phyloP scores from a whole-genome alignment of 129 eudicot genomes.

The Kitagawia praeruptora region DNA sequence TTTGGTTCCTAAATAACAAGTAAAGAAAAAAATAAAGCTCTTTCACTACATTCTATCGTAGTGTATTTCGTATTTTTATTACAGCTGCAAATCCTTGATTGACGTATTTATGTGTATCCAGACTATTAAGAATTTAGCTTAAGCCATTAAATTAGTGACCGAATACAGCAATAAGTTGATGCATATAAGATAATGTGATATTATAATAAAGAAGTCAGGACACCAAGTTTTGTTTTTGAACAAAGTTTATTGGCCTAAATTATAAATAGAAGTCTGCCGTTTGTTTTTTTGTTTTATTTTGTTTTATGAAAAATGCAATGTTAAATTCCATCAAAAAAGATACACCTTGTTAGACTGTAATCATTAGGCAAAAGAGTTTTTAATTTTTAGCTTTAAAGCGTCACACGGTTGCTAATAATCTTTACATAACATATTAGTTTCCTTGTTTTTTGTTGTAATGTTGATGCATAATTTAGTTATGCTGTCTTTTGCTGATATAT shows the following conservation, averaged over 20 bases:
- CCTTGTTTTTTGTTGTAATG: neutral
- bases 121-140: neutral
- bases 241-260: neutral
- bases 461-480: neutral
- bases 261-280: neutral
- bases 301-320: neutral
- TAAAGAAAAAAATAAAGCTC: neutral
- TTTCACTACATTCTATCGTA: neutral
- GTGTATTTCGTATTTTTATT: neutral
- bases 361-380: neutral
- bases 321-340: neutral
- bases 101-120: neutral
- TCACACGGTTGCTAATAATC: neutral
- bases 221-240: neutral
- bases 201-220: neutral
- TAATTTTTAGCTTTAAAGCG: neutral
- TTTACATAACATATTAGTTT: too few species aligned
- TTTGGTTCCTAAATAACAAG: neutral
- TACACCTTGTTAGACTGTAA: neutral
- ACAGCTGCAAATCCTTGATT: neutral
- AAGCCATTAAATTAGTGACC: neutral
- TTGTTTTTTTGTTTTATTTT: neutral
- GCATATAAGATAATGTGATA: neutral
- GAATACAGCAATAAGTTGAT: neutral
- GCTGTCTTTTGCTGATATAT: neutral